These are phyloP conservation scores for Cutaneotrichosporon spelunceum DNA, from an alignment of 1,284 basidiomycete genomes.

Conservation along the genomic window DNA sequence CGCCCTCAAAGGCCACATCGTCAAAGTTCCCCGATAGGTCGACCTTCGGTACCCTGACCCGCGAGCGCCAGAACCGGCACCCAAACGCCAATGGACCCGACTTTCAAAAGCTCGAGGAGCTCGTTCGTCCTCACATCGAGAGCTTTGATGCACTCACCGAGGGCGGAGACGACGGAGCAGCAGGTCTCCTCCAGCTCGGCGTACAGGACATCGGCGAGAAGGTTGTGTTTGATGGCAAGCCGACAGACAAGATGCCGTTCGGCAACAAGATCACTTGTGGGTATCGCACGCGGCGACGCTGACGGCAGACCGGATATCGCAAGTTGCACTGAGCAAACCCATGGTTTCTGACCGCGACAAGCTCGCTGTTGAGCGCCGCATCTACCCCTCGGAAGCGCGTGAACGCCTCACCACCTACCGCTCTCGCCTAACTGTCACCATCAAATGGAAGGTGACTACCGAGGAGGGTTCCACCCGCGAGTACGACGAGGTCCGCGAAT, in stretches of 20 bases:
- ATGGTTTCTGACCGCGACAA: constrained; percentile 83
- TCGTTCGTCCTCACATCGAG: constrained; percentile 90
- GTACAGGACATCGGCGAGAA: constrained; percentile 82
- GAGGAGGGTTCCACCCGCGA: constrained; percentile 54
- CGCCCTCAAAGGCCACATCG: constrained; percentile 37
- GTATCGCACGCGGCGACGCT: constrained; percentile 35
- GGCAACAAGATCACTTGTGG: constrained; percentile 77
- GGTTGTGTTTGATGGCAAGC: constrained; percentile 85
- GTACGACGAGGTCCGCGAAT: constrained; percentile 75
- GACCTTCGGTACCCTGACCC: constrained; percentile 75
- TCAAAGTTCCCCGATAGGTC: constrained; percentile 34
- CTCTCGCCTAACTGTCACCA: constrained; percentile 82
- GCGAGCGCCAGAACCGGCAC: constrained; percentile 76
- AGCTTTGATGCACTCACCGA: constrained; percentile 96
- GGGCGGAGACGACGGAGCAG: constrained; percentile 70
- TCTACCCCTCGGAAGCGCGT: constrained; percentile 83
- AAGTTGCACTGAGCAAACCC: constrained; percentile 78
- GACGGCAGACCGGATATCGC: constrained; percentile 73
- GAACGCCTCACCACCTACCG: constrained; percentile 49
- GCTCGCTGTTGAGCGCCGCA: constrained; percentile 68
- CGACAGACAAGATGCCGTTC: constrained; percentile 61
- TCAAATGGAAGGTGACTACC: constrained; percentile 79
- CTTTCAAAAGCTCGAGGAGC: constrained; percentile 83
- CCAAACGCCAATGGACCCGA: constrained; percentile 69
- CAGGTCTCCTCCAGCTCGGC: constrained; percentile 75